Conservation (phyloP, 345 rosid species). For the Mallotus nudiflorus region DNA sequence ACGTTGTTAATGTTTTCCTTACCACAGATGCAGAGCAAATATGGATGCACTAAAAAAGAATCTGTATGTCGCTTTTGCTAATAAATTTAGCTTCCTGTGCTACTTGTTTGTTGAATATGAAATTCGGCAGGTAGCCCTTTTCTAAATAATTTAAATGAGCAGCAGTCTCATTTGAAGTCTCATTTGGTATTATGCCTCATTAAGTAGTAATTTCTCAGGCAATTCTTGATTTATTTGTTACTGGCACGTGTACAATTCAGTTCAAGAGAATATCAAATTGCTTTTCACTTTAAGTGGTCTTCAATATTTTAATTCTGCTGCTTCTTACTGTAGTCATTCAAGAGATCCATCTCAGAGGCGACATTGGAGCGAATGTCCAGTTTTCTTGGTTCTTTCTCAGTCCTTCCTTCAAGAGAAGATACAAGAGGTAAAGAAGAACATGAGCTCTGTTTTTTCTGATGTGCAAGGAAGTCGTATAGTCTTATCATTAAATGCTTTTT, state of each 20-base stretch:
- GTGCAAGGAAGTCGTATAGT: background rate
- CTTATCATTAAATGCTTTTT: background rate
- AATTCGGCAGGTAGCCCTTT: no score
- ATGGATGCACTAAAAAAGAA: conserved; percentile 66
- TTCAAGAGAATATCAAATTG: background rate
- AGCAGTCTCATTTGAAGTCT: no score
- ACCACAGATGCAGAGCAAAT: conserved; percentile 85
- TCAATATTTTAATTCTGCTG: conserved; percentile 20
- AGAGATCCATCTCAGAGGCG: conserved; percentile 73
- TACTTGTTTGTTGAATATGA: no score
- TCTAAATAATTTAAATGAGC: no score
- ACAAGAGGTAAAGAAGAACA: conserved; percentile 43
- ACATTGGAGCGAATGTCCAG: conserved; percentile 71
- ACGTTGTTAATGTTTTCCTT: conserved; percentile 21
- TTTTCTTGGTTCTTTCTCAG: conserved; percentile 71
- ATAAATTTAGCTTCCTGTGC: no score
- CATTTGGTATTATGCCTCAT: background rate
- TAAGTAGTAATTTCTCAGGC: background rate
- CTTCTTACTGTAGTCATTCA: conserved; percentile 50
- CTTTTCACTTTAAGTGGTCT: background rate
- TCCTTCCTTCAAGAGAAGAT: conserved; percentile 53
- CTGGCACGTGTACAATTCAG: background rate
- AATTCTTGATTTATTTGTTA: background rate
- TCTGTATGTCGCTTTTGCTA: conserved; percentile 46
- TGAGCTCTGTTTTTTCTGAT: background rate